Conservation (phyloP, 1,284 basidiomycete genomes). For the Puccinia triticina region DNA sequence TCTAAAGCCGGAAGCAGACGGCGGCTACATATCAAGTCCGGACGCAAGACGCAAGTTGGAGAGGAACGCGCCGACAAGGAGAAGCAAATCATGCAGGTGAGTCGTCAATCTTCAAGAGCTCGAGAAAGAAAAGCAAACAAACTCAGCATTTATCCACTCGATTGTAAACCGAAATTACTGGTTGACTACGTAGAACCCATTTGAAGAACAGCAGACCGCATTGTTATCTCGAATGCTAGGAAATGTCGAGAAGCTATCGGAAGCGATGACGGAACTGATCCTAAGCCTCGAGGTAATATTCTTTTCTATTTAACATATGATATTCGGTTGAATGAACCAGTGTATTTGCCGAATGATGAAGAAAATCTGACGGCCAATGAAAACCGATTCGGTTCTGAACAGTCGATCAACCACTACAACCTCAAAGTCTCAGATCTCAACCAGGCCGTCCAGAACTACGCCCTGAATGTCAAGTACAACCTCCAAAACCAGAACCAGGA, state of each 20-base stretch:
- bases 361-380: neutral
- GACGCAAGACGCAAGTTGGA: no score
- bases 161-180: no score
- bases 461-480: constrained; percentile 50
- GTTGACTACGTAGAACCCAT: constrained; percentile 53
- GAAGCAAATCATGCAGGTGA: constrained; percentile 10
- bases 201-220: constrained; percentile 53
- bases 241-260: constrained; percentile 55
- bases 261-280: constrained; percentile 55
- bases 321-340: neutral
- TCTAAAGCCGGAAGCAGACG: no score
- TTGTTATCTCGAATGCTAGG: constrained; percentile 53
- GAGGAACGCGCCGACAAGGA: neutral
- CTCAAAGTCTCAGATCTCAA: constrained; percentile 41
- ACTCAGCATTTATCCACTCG: neutral
- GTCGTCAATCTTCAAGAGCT: neutral
- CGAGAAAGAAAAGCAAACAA: neutral
- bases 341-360: neutral
- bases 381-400: no score
- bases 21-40: no score
- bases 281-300: constrained; percentile 52
- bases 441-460: constrained; percentile 47
- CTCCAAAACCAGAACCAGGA: constrained; percentile 38
- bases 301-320: neutral
- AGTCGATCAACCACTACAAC: constrained; percentile 46